phyloP scores from a whole-genome alignment of 306 rosid genomes.

The Fragaria ananassa region DNA sequence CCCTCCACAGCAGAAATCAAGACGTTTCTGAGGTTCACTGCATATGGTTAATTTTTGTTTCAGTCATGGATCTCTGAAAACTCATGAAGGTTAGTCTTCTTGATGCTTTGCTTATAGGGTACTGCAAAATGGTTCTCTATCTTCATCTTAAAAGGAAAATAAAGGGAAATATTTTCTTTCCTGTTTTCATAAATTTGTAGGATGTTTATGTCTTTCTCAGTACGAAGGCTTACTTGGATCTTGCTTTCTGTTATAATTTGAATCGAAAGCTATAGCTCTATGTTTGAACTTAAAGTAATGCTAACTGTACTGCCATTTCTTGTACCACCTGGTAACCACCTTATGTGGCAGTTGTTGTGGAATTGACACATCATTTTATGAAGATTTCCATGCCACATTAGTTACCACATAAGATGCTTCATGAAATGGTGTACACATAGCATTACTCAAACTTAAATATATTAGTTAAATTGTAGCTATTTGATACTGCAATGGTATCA shows the following conservation, averaged over 20 bases:
- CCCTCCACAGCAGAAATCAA: conserved; percentile 77
- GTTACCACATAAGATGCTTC: background rate
- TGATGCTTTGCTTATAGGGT: background rate
- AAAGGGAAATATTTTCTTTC: background rate
- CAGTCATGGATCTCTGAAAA: background rate
- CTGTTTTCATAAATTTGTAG: background rate
- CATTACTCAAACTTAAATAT: background rate
- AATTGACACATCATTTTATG: background rate
- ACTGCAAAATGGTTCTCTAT: background rate
- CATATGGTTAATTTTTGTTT: background rate
- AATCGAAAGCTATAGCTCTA: background rate
- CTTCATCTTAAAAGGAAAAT: background rate
- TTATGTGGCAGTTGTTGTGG: background rate
- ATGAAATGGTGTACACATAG: background rate
- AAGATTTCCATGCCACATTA: background rate
- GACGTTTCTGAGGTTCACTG: conserved; percentile 60
- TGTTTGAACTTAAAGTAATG: background rate
- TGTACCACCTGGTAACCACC: background rate
- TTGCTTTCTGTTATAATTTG: background rate
- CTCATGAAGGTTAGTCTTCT: conserved; percentile 10
- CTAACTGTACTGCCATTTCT: background rate
- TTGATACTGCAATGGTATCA: background rate
- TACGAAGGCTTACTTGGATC: no score
- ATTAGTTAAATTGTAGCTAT: background rate
- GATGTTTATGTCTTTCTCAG: background rate